Conservation (phyloP, 2,329 filamentous ascomycete genomes). For the Talaromyces amestolkiae region DNA sequence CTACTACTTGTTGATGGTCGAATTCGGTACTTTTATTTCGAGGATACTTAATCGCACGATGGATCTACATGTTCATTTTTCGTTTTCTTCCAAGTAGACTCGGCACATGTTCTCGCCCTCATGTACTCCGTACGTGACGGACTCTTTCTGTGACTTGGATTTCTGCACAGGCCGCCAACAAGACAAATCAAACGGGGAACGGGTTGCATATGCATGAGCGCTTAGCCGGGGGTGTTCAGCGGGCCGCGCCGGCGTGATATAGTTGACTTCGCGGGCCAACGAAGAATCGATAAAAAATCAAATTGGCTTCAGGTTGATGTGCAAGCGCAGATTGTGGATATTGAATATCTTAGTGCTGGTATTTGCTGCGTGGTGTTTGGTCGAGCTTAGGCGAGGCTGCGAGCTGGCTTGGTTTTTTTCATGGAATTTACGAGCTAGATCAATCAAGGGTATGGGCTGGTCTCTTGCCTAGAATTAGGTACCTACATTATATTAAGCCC, state of each 20-base stretch:
- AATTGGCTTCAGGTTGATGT: constrained; percentile 3
- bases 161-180: constrained; percentile 6
- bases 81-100: background rate
- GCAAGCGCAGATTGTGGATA: constrained; percentile 7
- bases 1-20: background rate
- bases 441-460: background rate
- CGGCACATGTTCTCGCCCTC: background rate
- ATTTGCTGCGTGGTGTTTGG: background rate
- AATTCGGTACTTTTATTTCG: background rate
- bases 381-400: background rate
- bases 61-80: background rate
- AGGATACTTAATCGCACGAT: background rate
- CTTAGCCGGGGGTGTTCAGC: constrained; percentile 9
- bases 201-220: constrained; percentile 10
- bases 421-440: background rate
- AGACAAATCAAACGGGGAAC: constrained; percentile 2
- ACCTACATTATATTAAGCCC: background rate
- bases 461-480: background rate
- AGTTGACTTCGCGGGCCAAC: background rate
- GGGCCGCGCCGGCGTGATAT: constrained; percentile 12
- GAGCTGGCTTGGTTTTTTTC: background rate
- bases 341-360: background rate
- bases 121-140: background rate
- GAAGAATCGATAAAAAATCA: background rate
- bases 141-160: background rate